Evolutionary conservation across 2,329 filamentous ascomycete genomes (phyloP).

Genomic region (Amylocarpus encephaloides): DNA sequence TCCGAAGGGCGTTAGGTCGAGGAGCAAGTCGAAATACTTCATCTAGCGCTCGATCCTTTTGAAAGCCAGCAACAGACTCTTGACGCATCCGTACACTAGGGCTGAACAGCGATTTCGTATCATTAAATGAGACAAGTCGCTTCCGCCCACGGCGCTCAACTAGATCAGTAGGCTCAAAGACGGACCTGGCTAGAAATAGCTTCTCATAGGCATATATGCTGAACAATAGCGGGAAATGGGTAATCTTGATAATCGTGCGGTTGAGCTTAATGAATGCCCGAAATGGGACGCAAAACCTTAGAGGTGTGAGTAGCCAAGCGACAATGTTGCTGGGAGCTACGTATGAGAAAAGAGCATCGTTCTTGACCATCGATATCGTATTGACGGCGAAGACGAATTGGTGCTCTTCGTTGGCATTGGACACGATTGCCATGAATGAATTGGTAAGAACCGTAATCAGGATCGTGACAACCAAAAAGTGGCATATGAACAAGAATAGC

Average conservation of each 20-base stretch:
- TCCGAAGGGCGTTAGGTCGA: slow-evolving; percentile 50
- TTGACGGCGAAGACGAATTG: slow-evolving; percentile 93
- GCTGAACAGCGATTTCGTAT: slow-evolving; percentile 58
- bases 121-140: slow-evolving; percentile 50
- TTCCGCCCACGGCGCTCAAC: slow-evolving; percentile 60
- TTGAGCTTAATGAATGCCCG: slow-evolving; percentile 79
- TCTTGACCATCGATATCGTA: slow-evolving; percentile 96
- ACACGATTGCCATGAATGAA: slow-evolving; percentile 90
- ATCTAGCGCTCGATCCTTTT: slow-evolving; percentile 83
- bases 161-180: slow-evolving; percentile 79
- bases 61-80: slow-evolving; percentile 80
- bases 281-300: slow-evolving; percentile 75
- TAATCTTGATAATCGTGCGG: slow-evolving; percentile 83
- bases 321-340: slow-evolving; percentile 87
- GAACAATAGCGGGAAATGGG: slow-evolving; percentile 82
- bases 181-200: slow-evolving; percentile 64
- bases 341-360: slow-evolving; percentile 93
- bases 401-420: slow-evolving; percentile 89
- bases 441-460: slow-evolving; percentile 94
- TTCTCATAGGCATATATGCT: slow-evolving; percentile 84
- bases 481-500: slow-evolving; percentile 86
- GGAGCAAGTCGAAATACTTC: slow-evolving; percentile 80
- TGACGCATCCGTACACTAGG: slow-evolving; percentile 68
- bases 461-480: slow-evolving; percentile 92
- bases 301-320: slow-evolving; percentile 79